Base-by-base conservation (phyloP, 2,329 filamentous ascomycete species). In the Fusarium newnesense region DNA sequence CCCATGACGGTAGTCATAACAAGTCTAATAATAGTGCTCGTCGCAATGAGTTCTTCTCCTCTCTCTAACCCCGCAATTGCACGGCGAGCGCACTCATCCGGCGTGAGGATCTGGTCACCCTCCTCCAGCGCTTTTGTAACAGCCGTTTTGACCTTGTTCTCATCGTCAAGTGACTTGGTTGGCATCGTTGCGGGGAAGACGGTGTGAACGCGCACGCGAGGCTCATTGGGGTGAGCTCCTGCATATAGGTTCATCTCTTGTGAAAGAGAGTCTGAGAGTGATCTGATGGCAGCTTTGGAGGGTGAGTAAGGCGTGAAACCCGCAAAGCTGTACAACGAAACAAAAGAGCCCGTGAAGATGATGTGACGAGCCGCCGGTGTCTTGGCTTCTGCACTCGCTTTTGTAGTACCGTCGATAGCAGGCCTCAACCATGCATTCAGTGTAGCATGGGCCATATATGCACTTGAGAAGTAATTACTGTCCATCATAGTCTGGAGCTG, bases 401-500 rank as follows among this genome's bases (percentile, higher is more conserved):
- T 68, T 10, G 2, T 4, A 3, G 2, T 4, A 4, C 42, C 47
- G 1, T 70, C 56, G 2, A 62, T 46, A 7, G 46, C 62, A 43
- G 70, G 67, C 10, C 43, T 53, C 7, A 73, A 9, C 70, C 70
- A 73, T 5, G 62, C 46, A 42, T 74, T 73, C 4, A 73, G 34
- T 4, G 70, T 56, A 39, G 70, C 70, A 46, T 73, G 70, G 1
- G 70, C 70, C 70, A 73, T 64, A 19, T 73, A 73, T 5, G 70
- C 70, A 36, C 70, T 74, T 4, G 70, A 74, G 21, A 73, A 73
- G 9, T 73, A 73, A 24, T 73, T 73, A 7, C 70, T 73, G n/a
- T 74, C 70, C 70, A 73, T 73, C 70, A 73, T 73, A 7, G 61
- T 68, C 42, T 74, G 70, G 11, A 73, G 59, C 30, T 73, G 67